Base-by-base conservation (phyloP, 768 basidiomycete genomes). In the Tricholoma terreum region DNA sequence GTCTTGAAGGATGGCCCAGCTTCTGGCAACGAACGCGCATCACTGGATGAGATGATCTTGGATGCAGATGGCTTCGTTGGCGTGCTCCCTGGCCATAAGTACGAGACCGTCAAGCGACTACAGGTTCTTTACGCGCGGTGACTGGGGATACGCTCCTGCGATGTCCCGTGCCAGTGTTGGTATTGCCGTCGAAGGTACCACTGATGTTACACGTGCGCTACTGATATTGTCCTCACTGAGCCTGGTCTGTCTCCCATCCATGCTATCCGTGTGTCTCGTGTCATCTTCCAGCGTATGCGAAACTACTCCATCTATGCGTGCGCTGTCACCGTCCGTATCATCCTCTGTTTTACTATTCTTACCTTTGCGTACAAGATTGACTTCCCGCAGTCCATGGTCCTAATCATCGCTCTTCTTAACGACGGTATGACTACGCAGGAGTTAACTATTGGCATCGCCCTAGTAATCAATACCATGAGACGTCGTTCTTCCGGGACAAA, bases 221-320 rank as follows among this genome's bases (percentile, higher is more conserved):
- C 95, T 64, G 95, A 98, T 75, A 98, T 98, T 64, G 96, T 98
- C 64, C 78, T 98, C 61, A 97, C 94, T 36, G 95, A 98, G 72
- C 96, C 96, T 57, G 96, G 96, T 85, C 88, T 98, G 49, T 98
- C 96, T 59, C 98, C 96, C 69, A 98, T 98, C 63, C 94, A 98
- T 74, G 96, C 96, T 71, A 98, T 98, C 73, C 92, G 94, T 65
- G 93, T 94, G 60, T 97, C 96, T 33, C 95, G 96, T 80, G 78
- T 97, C 78, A 98, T 98, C 77, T 98, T 98, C 91, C 96, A 98
- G 71, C 91, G 96, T 77, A 98, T 98, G 96, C 80, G 96, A 67
- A 98, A 98, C 83, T 98, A 98, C 77, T 91, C 96, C 52, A 97
- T 98, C 78, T 94, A 94, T 72, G 91, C 92, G 31, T 94, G 92